phyloP scores from a whole-genome alignment of 495 filamentous ascomycete genomes.

The Penicillium simplicissimum region DNA sequence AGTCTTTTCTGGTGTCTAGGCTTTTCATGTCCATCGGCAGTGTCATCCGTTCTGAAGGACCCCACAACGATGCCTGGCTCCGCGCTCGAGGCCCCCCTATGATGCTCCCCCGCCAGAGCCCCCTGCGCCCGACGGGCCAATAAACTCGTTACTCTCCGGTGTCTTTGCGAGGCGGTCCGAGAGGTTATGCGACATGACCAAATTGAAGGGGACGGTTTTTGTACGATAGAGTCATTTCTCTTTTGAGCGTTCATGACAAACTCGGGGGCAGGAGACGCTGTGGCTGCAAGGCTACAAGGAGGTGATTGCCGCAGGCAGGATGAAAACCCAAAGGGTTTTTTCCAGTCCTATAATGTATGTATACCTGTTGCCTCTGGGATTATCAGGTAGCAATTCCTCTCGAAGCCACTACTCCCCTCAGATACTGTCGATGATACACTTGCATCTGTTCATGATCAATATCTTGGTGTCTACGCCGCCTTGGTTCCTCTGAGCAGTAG shows the following conservation, averaged over 20 bases:
- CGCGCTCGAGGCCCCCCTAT: conserved; percentile 48
- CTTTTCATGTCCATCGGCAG: conserved; percentile 99
- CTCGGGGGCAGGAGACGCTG: neutral
- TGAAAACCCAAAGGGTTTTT: neutral
- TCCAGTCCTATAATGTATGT: conserved; percentile 9
- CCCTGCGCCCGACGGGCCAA: conserved; percentile 39
- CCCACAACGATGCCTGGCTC: conserved; percentile 50
- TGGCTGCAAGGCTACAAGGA: neutral
- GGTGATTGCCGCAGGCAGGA: neutral
- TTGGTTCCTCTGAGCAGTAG: neutral
- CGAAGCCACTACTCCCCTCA: neutral
- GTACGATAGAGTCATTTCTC: conserved; percentile 36
- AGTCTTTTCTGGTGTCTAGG: conserved; percentile 44
- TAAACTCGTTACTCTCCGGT: conserved; percentile 20
- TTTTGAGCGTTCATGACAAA: conserved; percentile 19
- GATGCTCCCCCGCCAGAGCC: conserved; percentile 48
- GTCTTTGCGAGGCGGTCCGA: conserved; percentile 10
- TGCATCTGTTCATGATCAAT: neutral
- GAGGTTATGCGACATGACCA: conserved; percentile 30
- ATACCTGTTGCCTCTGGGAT: conserved; percentile 1
- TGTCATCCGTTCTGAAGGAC: conserved; percentile 83
- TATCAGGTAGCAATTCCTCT: neutral
- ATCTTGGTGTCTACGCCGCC: neutral
- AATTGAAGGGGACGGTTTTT: conserved; percentile 25
- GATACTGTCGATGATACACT: neutral